phyloP scores from a whole-genome alignment of 208 protist species.

The Leptomonas pyrrhocoris region DNA sequence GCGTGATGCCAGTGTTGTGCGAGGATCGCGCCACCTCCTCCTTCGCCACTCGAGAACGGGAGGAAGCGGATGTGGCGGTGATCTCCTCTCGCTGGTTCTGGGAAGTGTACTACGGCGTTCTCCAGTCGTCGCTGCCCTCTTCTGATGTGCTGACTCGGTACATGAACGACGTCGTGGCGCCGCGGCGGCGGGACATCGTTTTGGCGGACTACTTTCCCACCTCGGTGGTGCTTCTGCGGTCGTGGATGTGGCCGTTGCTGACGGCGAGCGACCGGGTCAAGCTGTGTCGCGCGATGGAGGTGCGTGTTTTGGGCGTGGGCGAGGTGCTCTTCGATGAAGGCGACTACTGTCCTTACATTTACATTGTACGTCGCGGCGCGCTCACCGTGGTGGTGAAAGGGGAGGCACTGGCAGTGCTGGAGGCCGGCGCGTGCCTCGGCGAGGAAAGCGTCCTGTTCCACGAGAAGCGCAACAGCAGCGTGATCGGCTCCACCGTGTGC shows the following conservation, averaged over 20 bases:
- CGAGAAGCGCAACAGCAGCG: constrained; percentile 75
- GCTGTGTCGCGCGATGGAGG: constrained; percentile 71
- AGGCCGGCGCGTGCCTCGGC: constrained; percentile 74
- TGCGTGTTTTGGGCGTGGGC: constrained; percentile 71
- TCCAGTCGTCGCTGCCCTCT: constrained; percentile 37
- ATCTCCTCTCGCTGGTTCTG: constrained; percentile 86
- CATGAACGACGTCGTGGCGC: constrained; percentile 58
- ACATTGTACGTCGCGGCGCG: constrained; percentile 79
- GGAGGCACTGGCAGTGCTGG: constrained; percentile 63
- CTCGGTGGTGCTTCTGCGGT: constrained; percentile 74
- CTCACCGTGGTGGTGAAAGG: constrained; percentile 70
- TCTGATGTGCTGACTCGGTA: constrained; percentile 48
- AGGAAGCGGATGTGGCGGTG: constrained; percentile 71
- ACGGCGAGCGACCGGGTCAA: constrained; percentile 76
- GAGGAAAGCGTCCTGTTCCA: constrained; percentile 83
- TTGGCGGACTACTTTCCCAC: constrained; percentile 70
- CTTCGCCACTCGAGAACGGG: constrained; percentile 44
- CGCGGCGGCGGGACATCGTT: constrained; percentile 68
- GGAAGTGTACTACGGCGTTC: constrained; percentile 62
- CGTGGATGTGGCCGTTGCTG: constrained; percentile 86
- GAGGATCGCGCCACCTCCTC: constrained; percentile 66
- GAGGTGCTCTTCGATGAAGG: constrained; percentile 81
- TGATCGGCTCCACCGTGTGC: constrained; percentile 68
- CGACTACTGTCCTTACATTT: constrained; percentile 68
- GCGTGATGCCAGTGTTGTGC: constrained; percentile 75